Conservation (phyloP, 495 filamentous ascomycete genomes). For the Aspergillus nidulans region DNA sequence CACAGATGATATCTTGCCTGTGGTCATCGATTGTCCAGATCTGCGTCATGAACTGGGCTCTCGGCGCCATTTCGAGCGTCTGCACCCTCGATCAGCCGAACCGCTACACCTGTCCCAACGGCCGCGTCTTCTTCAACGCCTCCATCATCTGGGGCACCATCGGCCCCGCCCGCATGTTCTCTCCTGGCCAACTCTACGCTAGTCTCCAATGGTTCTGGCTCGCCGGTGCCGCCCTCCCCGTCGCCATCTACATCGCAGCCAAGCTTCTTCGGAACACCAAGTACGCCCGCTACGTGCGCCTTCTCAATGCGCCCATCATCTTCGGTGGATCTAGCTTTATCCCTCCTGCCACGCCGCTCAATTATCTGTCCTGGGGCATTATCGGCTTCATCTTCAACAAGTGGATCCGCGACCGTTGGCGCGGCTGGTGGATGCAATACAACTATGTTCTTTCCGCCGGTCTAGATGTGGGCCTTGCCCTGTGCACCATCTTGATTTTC, state of each 20-base stretch:
- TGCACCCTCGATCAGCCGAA: slow-evolving; percentile 48
- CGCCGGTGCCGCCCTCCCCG: slow-evolving; percentile 41
- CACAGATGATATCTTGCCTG: slow-evolving; percentile 51
- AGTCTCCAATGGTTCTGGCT: slow-evolving; percentile 49
- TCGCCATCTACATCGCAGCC: slow-evolving; percentile 43
- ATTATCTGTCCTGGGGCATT: slow-evolving; percentile 60
- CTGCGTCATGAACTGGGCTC: slow-evolving; percentile 56
- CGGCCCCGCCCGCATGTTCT: slow-evolving; percentile 50
- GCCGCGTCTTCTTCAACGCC: slow-evolving; percentile 56
- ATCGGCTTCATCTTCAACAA: slow-evolving; percentile 66
- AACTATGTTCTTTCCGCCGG: slow-evolving; percentile 74
- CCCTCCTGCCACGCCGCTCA: slow-evolving; percentile 51
- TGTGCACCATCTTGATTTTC: slow-evolving; percentile 68
- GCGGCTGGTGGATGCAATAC: slow-evolving; percentile 73
- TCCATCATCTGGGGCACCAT: slow-evolving; percentile 55
- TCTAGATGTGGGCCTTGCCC: slow-evolving; percentile 61
- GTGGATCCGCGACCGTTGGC: slow-evolving; percentile 55
- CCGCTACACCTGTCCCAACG: slow-evolving; percentile 57
- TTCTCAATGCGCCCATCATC: slow-evolving; percentile 46
- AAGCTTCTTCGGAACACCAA: slow-evolving; percentile 24
- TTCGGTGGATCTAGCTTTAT: slow-evolving; percentile 44
- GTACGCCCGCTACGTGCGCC: slow-evolving; percentile 27
- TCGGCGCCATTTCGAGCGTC: slow-evolving; percentile 50
- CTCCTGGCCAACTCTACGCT: slow-evolving; percentile 41
- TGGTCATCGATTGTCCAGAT: slow-evolving; percentile 59